Base-by-base conservation (phyloP, 1,284 basidiomycete genomes). In the Papiliotrema nemorosa region DNA sequence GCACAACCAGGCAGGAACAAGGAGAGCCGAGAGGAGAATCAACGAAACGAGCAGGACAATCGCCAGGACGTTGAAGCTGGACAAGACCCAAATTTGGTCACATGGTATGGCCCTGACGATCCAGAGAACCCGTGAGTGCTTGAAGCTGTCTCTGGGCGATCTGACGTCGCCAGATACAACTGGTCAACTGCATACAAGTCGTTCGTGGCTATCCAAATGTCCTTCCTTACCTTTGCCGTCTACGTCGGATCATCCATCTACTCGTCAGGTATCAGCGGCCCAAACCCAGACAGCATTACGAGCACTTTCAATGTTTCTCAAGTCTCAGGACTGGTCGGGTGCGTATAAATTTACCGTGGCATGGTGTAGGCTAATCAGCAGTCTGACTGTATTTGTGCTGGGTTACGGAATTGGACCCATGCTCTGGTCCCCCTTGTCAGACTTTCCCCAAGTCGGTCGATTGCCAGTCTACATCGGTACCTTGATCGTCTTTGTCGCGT, bases 221-320 rank as follows among this genome's bases (percentile, higher is more conserved):
- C 54, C 12, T 50, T 69, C 35, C 49, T 69, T 26, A 69, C 67
- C 5, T 72, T 82, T 41, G 81, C 82, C 57, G 75, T 79, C 5
- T 85, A 83, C 63, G 76, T 82, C 50, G 83, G 83, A 13, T 78
- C 78, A 47, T 78, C 78, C 2, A 80, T 83, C 38, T 76, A 76
- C 40, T 81, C 82, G 0, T 81, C 81, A 1, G 79, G 79, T 1
- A 68, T 83, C 27, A 3, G 29, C 5, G 44, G 44, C n/a, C 44
- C 44, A 3, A 45, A 40, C 20, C 22, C 42, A 13, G 42, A 55
- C 31, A 54, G 51, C 12, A 52, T 62, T 18, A 54, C 57, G 44
- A 31, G 41, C n/a, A 48, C 54, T 13, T 64, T 68, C 36, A 50
- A 49, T 24, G 58, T 65, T 2, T 51, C 50, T 1, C 53, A 55